Evolutionary conservation across 306 rosid species (phyloP), one percentile per base, ranked within the genome.

Genomic region (Lupinus albus): DNA sequence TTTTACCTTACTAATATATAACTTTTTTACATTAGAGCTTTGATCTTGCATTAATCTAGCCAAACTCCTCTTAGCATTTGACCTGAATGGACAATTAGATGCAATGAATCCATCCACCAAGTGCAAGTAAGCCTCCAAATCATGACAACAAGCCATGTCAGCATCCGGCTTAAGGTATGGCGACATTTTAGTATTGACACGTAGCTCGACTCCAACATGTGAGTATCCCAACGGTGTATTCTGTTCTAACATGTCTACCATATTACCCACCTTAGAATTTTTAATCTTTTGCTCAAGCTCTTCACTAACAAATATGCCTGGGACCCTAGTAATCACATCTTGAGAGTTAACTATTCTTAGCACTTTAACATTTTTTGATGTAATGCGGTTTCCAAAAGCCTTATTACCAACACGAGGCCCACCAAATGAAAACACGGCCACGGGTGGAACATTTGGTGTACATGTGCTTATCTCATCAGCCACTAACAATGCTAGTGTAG

Each of bases 71-170:
- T 94, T 94, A 0, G 99, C 99, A 41, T 90, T 90, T 5, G 88
- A 41, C 20, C 99, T 83, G 11, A 94, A 94, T 0, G 99, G 99
- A 75, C 88, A 81, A 44, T 90, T 88, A 0, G 99, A 90, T 0
- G 99, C 93, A 85, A 85, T 6, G 41, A 80, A 94, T 3, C 99
- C 99, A 67, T 94, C 99, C 72, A 94, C 99, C 73, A 94, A 46
- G 55, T 94, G 99, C 46, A 94, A 47, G 54, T 94, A 94, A 3
- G 99, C 99, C 74, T 94, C 99, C 73, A 94, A 41, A 15, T 94
- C 99, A 65, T 94, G 99, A 5, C 96, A 88, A 48, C 97, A 94
- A 0, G 92, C 96, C 57, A 89, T 81, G 64, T 90, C 97, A 1
- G 99, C 99, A 59, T 94, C 80, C 0, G 99, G 95, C 66, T 85